Evolutionary conservation across 2,329 filamentous ascomycete species (phyloP), one percentile per base, ranked within the genome.

Genomic region (Arthrobotrys musiformis): DNA sequence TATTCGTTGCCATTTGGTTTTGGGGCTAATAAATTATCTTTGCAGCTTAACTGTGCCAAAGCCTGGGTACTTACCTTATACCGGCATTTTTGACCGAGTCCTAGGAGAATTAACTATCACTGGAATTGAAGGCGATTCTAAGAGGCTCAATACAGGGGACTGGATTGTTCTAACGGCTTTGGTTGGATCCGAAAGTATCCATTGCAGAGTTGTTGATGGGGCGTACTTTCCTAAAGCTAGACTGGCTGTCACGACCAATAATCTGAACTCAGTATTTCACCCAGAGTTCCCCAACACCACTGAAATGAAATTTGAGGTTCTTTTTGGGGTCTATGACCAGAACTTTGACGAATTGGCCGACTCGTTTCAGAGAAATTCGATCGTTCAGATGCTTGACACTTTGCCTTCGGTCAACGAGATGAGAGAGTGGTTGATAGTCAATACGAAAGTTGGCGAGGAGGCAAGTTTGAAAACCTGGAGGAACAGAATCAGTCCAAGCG

Each of bases 371-470:
- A 83, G 84, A 26, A 83, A 85, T 2, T 83, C 84, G 0, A 86
- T 89, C 11, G 84, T 89, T 64, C 81, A 83, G 2, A 81, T 89
- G 19, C 83, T 93, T 0, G 85, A 88, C 11, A 85, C 87, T 0
- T 84, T 93, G 1, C 92, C 92, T 0, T 83, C 86, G 0, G 87
- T 94, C 2, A 81, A 84, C 11, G 84, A 88, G 0, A 89, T 93
- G 86, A 85, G 84, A 79, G 54, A 81, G 0, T 87, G 86, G 79
- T 81, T 90, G 6, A 79, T 83, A n/a, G 30, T 77, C 44, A 81
- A 80, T 63, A 80, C 80, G 8, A 78, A 79, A 30, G 61, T 80
- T 30, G 80, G 80, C 13, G 79, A 80, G 42, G 77, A 80, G 40
- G 79, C 70, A 33, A 79, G 76, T 63, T 70, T 81, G 33, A 79